Evolutionary conservation across 1,284 basidiomycete species (phyloP).

Genomic region (Spongispora temasekensis): DNA sequence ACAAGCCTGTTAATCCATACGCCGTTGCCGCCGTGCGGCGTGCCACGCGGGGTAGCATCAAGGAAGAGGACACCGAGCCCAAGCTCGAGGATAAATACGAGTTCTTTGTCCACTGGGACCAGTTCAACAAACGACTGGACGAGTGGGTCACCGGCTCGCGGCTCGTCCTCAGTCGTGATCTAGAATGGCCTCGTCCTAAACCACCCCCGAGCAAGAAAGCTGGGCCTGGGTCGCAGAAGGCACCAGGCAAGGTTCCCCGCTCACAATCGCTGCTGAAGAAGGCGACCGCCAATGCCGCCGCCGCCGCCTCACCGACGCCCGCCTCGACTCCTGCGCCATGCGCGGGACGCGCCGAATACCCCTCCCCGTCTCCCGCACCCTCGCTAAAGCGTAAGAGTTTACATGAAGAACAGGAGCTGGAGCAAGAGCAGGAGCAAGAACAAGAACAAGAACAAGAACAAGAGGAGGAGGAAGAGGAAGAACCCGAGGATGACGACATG

Average conservation of each 20-base stretch:
- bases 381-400: slow-evolving; percentile 67
- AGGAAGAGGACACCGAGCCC: slow-evolving; percentile 49
- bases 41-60: slow-evolving; percentile 37
- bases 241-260: slow-evolving; percentile 61
- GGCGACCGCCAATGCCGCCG: slow-evolving; percentile 73
- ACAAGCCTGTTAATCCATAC: slow-evolving; percentile 73
- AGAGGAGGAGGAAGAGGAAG: slow-evolving; percentile 45
- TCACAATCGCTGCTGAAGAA: slow-evolving; percentile 67
- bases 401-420: slow-evolving; percentile 59
- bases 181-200: slow-evolving; percentile 97
- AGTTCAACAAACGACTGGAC: slow-evolving; percentile 98
- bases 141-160: slow-evolving; percentile 96
- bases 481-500: slow-evolving; percentile 50
- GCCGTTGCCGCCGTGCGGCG: slow-evolving; percentile 37
- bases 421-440: slow-evolving; percentile 53
- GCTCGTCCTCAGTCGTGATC: slow-evolving; percentile 81
- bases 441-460: slow-evolving; percentile 47
- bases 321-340: slow-evolving; percentile 51
- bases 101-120: slow-evolving; percentile 97
- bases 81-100: slow-evolving; percentile 81
- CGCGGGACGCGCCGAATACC: slow-evolving; percentile 43
- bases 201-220: slow-evolving; percentile 58
- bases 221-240: slow-evolving; percentile 46
- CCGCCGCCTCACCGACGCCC: slow-evolving; percentile 49
- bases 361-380: slow-evolving; percentile 57